A percentile compares a stretch with the other conserved stretches of the same genome.
phyloP scores from a whole-genome alignment of 208 protist genomes.

The Zelonia costaricensis region DNA sequence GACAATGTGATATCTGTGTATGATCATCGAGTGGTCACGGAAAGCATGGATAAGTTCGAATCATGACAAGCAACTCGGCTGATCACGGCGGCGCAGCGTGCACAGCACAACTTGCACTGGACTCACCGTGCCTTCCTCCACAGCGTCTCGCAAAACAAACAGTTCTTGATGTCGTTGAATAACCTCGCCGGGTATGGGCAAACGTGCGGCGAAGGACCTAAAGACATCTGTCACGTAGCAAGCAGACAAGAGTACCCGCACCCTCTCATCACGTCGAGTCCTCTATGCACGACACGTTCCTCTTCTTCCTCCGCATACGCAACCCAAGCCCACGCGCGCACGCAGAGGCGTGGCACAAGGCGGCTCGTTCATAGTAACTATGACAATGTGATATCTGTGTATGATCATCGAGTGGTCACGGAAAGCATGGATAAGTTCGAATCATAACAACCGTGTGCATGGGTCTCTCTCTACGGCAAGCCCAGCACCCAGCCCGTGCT shows the following conservation, averaged over 20 bases:
- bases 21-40: constrained; percentile 30
- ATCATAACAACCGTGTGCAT: constrained; percentile 16
- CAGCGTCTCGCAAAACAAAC: not conserved
- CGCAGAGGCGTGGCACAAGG: not conserved
- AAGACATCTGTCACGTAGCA: constrained; percentile 22
- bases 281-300: too few species aligned
- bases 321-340: too few species aligned
- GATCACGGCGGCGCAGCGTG: too few species aligned
- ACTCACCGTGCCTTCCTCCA: not conserved
- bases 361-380: constrained; percentile 17
- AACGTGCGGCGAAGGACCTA: constrained; percentile 28
- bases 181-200: constrained; percentile 17
- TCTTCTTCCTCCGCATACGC: too few species aligned
- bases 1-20: constrained; percentile 27
- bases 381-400: constrained; percentile 28
- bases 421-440: constrained; percentile 32
- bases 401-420: constrained; percentile 27
- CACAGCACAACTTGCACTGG: too few species aligned
- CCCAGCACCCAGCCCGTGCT: too few species aligned
- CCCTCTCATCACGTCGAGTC: too few species aligned
- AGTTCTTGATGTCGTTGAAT: constrained; percentile 30
- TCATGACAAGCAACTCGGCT: constrained; percentile 6
- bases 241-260: too few species aligned
- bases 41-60: constrained; percentile 33
- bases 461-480: not conserved